phyloP scores from a whole-genome alignment of 768 basidiomycete species.

The Boletus speciosus region DNA sequence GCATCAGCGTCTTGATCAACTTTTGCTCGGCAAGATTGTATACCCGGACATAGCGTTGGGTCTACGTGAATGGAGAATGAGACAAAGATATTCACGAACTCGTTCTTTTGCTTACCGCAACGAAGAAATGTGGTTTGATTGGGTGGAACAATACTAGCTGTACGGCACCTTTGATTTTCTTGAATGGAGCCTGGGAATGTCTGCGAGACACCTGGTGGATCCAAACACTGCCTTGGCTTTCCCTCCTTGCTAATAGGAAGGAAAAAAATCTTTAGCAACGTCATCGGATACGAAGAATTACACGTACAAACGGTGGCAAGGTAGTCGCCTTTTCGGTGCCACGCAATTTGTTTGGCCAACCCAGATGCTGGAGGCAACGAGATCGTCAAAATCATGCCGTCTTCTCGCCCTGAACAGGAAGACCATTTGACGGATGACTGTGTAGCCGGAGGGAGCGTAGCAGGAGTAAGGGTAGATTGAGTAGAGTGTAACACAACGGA shows the following conservation, averaged over 20 bases:
- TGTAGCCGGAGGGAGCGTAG: conserved; percentile 55
- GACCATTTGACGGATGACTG: conserved; percentile 73
- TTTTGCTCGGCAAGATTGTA: conserved; percentile 95
- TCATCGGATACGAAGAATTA: conserved; percentile 1
- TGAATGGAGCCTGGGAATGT: conserved; percentile 97
- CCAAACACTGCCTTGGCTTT: conserved; percentile 81
- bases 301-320: conserved; percentile 90
- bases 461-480: conserved; percentile 57
- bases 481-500: conserved; percentile 54
- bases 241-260: conserved; percentile 49
- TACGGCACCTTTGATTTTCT: conserved; percentile 85
- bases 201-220: conserved; percentile 93
- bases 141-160: conserved; percentile 96
- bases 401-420: conserved; percentile 45
- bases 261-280: conserved; percentile 10
- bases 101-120: conserved; percentile 66
- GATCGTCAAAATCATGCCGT: conserved; percentile 58
- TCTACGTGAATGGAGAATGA: conserved; percentile 45
- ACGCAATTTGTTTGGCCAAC: conserved; percentile 73
- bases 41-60: conserved; percentile 91
- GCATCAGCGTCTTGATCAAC: conserved; percentile 86
- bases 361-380: conserved; percentile 65
- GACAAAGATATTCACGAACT: conserved; percentile 7
- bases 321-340: conserved; percentile 96
- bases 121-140: conserved; percentile 91